Conservation (phyloP, 352 stramenopile genomes). For the Pythium apleroticum region DNA sequence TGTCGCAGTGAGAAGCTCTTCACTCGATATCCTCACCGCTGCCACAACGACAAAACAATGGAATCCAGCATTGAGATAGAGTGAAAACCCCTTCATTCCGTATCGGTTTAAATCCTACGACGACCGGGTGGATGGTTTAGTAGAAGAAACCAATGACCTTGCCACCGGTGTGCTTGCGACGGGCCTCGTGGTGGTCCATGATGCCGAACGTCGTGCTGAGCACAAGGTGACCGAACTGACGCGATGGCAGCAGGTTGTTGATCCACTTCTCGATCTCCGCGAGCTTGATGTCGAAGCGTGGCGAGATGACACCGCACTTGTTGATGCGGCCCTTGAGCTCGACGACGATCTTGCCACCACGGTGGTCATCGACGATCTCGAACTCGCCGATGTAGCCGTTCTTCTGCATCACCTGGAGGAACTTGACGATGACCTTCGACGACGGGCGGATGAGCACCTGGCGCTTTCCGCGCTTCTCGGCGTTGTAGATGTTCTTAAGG, state of each 20-base stretch:
- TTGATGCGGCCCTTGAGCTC: slow-evolving; percentile 99
- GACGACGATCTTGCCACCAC: slow-evolving; percentile 98
- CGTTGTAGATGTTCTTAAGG: slow-evolving; percentile 99
- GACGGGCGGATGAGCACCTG: slow-evolving; percentile 99
- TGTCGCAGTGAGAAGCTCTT: too few relatives aligned
- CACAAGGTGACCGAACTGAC: slow-evolving; percentile 99
- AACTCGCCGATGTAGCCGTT: slow-evolving; percentile 99
- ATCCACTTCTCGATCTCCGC: slow-evolving; percentile 99
- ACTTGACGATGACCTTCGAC: slow-evolving; percentile 99
- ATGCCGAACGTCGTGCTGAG: slow-evolving; percentile 89
- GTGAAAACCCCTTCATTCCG: slow-evolving; percentile 17
- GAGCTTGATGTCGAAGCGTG: slow-evolving; percentile 97
- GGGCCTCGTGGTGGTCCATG: slow-evolving; percentile 93
- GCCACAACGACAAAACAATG: too few relatives aligned
- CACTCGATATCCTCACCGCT: too few relatives aligned
- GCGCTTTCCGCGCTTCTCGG: slow-evolving; percentile 99
- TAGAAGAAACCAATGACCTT: slow-evolving; percentile 99
- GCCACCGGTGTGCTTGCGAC: slow-evolving; percentile 99
- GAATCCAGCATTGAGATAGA: neutral
- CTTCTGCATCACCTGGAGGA: slow-evolving; percentile 99
- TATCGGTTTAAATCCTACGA: slow-evolving; percentile 16
- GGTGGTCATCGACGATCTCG: slow-evolving; percentile 99
- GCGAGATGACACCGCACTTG: slow-evolving; percentile 99
- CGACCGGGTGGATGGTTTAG: slow-evolving; percentile 58
- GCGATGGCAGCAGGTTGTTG: slow-evolving; percentile 98